phyloP scores from a whole-genome alignment of 164 flowering plant species.

The Aristolochia contorta region DNA sequence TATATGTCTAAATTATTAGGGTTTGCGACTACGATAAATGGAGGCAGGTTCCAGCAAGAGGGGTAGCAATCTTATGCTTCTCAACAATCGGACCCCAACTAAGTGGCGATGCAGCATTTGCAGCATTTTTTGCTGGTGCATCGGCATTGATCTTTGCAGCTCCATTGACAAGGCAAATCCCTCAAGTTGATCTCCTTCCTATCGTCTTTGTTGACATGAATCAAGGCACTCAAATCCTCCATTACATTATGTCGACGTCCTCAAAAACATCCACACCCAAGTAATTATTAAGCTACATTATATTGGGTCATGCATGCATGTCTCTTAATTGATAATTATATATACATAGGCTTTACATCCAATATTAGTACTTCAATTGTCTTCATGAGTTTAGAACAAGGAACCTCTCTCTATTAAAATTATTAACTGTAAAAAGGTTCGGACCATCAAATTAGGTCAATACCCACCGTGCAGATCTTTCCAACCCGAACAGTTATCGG shows the following conservation, averaged over 20 bases:
- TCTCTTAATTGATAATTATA: too few relatives aligned
- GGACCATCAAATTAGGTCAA: neutral
- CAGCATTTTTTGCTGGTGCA: slow-evolving; percentile 26
- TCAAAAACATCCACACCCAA: slow-evolving; percentile 1
- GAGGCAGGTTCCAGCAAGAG: slow-evolving; percentile 17
- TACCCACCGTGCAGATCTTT: slow-evolving; percentile 25
- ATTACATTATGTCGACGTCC: slow-evolving; percentile 24
- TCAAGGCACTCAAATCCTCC: slow-evolving; percentile 38
- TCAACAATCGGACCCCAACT: slow-evolving; percentile 26
- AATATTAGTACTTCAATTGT: too few relatives aligned
- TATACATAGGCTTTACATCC: too few relatives aligned
- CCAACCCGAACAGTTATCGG: slow-evolving; percentile 34
- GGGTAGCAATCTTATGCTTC: slow-evolving; percentile 44
- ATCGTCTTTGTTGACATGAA: slow-evolving; percentile 29
- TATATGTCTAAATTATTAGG: slow-evolving; percentile 16
- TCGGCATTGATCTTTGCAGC: slow-evolving; percentile 40
- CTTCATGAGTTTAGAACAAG: too few relatives aligned
- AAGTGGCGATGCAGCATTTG: slow-evolving; percentile 26
- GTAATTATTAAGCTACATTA: neutral
- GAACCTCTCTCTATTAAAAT: neutral
- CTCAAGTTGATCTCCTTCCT: slow-evolving; percentile 39
- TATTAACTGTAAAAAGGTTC: neutral
- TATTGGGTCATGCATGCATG: too few relatives aligned
- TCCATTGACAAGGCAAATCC: slow-evolving; percentile 23
- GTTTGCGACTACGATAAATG: slow-evolving; percentile 19